phyloP scores from a whole-genome alignment of 75 land plant species.

The Pinus taeda region DNA sequence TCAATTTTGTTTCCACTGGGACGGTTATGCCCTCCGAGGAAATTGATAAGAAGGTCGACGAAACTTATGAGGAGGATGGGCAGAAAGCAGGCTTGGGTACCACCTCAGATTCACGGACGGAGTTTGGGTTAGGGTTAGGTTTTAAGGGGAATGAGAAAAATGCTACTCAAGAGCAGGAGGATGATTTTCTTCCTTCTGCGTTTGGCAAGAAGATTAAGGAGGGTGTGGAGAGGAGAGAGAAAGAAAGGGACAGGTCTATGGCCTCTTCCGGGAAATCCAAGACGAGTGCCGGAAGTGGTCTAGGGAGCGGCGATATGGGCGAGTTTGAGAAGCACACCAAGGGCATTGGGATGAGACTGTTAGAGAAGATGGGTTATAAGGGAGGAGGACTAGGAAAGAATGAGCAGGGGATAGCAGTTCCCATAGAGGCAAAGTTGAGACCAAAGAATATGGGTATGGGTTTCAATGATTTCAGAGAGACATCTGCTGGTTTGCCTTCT shows the following conservation, averaged over 20 bases:
- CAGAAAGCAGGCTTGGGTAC: too few species aligned
- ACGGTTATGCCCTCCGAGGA: slow-evolving; percentile 70
- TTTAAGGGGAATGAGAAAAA: slow-evolving; percentile 7
- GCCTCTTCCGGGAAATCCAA: slow-evolving; percentile 8
- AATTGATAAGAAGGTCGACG: slow-evolving; percentile 38
- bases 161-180: slow-evolving; percentile 37
- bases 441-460: slow-evolving; percentile 99
- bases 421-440: slow-evolving; percentile 79
- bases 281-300: slow-evolving; percentile 18
- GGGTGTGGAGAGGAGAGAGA: slow-evolving; percentile 63
- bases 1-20: slow-evolving; percentile 84
- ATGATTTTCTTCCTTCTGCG: slow-evolving; percentile 60
- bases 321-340: slow-evolving; percentile 85
- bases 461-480: slow-evolving; percentile 85
- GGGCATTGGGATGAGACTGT: slow-evolving; percentile 78
- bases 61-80: slow-evolving; percentile 17
- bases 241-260: slow-evolving; percentile 52
- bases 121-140: slow-evolving; percentile 20
- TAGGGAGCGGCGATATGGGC: slow-evolving; percentile 28
- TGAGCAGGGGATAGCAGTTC: slow-evolving; percentile 82
- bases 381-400: slow-evolving; percentile 95
- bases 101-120: not conserved
- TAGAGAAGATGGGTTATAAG: slow-evolving; percentile 94
- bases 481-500: slow-evolving; percentile 18
- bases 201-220: slow-evolving; percentile 88